Conservation (phyloP, 768 basidiomycete genomes). For the Suillus bovinus region DNA sequence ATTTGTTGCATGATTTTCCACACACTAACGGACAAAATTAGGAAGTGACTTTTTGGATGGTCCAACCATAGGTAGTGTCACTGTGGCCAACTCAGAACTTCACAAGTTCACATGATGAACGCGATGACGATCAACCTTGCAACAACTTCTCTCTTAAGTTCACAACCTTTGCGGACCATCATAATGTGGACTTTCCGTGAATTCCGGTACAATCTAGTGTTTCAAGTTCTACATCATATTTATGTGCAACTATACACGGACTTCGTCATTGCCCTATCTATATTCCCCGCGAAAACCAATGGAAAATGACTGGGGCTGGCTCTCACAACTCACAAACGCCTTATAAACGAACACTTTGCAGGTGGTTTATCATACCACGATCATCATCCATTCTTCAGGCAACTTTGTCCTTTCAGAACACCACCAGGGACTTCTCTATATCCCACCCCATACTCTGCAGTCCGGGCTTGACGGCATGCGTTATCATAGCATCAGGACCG, state of each 20-base stretch:
- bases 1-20: background rate
- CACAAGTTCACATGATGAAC: background rate
- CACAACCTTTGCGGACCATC: background rate
- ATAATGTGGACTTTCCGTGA: background rate
- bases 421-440: slow-evolving; percentile 31
- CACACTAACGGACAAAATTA: background rate
- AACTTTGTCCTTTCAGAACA: slow-evolving; percentile 29
- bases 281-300: background rate
- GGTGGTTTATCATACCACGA: background rate
- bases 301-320: background rate
- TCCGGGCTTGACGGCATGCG: slow-evolving; percentile 31
- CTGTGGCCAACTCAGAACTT: too few relatives aligned
- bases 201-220: background rate
- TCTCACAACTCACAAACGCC: background rate
- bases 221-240: background rate
- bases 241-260: background rate
- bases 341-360: background rate
- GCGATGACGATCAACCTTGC: background rate
- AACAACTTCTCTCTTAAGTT: background rate
- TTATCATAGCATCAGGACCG: slow-evolving; percentile 48
- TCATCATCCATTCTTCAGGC: background rate
- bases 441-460: slow-evolving; percentile 38
- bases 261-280: background rate
- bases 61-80: too few relatives aligned
- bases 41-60: background rate